Evolutionary conservation across 2,329 filamentous ascomycete genomes (phyloP).

Genomic region (Aschersonia sp.): DNA sequence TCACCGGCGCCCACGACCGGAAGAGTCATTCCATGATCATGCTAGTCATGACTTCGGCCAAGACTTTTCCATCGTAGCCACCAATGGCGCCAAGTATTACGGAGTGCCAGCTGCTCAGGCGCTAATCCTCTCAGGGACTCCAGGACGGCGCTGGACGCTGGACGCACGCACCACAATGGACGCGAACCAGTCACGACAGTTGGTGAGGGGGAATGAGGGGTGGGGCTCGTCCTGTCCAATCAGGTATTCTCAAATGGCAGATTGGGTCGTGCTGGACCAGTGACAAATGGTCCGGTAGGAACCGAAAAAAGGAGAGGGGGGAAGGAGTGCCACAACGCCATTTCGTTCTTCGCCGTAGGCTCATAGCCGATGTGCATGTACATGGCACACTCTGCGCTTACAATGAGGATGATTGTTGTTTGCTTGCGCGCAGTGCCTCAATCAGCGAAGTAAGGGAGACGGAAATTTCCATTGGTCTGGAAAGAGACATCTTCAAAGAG

Average conservation of each 20-base stretch:
- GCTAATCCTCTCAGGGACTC: constrained; percentile 1
- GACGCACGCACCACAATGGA: background rate
- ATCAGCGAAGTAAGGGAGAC: too few relatives aligned
- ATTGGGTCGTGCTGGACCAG: background rate
- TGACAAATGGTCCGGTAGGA: background rate
- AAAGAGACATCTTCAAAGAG: too few relatives aligned
- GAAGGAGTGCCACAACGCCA: background rate
- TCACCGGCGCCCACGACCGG: background rate
- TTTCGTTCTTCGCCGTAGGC: background rate
- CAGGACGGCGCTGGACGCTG: background rate
- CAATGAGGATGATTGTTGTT: too few relatives aligned
- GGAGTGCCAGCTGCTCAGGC: background rate
- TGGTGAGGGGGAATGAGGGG: too few relatives aligned
- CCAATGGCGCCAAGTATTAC: too few relatives aligned
- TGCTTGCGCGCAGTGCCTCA: too few relatives aligned
- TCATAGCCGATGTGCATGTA: too few relatives aligned
- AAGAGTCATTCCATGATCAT: background rate
- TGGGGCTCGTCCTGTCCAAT: background rate
- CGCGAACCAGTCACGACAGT: too few relatives aligned
- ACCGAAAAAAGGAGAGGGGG: background rate
- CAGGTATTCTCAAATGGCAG: background rate
- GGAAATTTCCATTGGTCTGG: too few relatives aligned
- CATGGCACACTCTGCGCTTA: too few relatives aligned
- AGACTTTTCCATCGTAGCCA: background rate
- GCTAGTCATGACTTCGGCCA: background rate